Conservation (phyloP, 2,329 filamentous ascomycete species). For the Blastomyces parvus region DNA sequence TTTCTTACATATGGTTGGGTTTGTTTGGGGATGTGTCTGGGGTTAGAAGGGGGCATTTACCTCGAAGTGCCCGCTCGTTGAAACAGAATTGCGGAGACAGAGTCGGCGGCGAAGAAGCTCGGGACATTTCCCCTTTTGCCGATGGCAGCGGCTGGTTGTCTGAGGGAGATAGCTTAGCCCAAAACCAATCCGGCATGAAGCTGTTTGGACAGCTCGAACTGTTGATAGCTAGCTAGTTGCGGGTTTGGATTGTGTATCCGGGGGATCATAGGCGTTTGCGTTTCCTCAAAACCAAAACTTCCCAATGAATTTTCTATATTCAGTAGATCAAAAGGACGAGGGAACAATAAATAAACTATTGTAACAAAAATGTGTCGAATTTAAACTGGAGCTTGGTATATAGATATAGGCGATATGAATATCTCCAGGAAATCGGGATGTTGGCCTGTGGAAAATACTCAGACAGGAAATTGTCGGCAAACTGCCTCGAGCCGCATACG, state of each 20-base stretch:
- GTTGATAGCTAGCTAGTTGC: background rate
- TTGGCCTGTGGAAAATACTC: background rate
- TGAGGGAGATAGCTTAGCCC: slow-evolving; percentile 22
- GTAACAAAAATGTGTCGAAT: background rate
- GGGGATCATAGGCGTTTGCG: background rate
- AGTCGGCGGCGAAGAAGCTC: slow-evolving; percentile 38
- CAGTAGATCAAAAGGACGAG: background rate
- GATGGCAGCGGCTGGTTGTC: slow-evolving; percentile 19
- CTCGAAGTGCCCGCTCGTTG: slow-evolving; percentile 57
- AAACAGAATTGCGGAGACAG: slow-evolving; percentile 72
- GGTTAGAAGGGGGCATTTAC: slow-evolving; percentile 33
- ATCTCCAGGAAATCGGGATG: background rate
- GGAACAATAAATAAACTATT: background rate
- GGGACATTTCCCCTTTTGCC: slow-evolving; percentile 30
- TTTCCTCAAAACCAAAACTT: background rate
- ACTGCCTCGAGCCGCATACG: background rate
- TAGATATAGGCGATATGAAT: background rate
- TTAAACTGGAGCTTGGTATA: background rate
- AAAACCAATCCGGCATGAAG: slow-evolving; percentile 36
- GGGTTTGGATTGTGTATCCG: background rate
- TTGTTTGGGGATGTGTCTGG: slow-evolving; percentile 16
- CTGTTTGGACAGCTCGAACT: slow-evolving; percentile 1
- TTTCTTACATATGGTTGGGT: background rate
- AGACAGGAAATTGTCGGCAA: background rate
- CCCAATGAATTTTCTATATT: background rate